A percentile compares a stretch with the other conserved stretches of the same genome.
phyloP scores from a whole-genome alignment of 176 grass and related monocot genomes.

The bread wheat (Triticum aestivum) region IWGSC_CS_RefSeq_v2.1 NC_057800.1:120637057-120637556 shows the following conservation, averaged over 20 bases:
- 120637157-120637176: not conserved
- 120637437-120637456: not conserved
- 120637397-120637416: not conserved
- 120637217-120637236: not conserved
- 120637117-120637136: not conserved
- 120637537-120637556: conserved; percentile 67
- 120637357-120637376: not conserved
- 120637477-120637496: conserved; percentile 10
- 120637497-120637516: conserved; percentile 64
- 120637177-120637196: not conserved
- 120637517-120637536: conserved; percentile 68
- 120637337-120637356: not conserved
- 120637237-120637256: not conserved
- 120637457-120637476: not conserved
- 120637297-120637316: not conserved
- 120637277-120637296: not conserved
- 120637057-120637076: conserved; percentile 78
- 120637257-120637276: not conserved
- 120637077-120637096: conserved; percentile 32
- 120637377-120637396: not conserved
- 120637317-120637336: not conserved
- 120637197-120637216: not conserved
- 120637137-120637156: not conserved
- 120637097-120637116: not conserved
- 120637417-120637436: not conserved